Evolutionary conservation across 2,329 filamentous ascomycete species (phyloP).

Genomic region (Trichoderma guizhouense): DNA sequence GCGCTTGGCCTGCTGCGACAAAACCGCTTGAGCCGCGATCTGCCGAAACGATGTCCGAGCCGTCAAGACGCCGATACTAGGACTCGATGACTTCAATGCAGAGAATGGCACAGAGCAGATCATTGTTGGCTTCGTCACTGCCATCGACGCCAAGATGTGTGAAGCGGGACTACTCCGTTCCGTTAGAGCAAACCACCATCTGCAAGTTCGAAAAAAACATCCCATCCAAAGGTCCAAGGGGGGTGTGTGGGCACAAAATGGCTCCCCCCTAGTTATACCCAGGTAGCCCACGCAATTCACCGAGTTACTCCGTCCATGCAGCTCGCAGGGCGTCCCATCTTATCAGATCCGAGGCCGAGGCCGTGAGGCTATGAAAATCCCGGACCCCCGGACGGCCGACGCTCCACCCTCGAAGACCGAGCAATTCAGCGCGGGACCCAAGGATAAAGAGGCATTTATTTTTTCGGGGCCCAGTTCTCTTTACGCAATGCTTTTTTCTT

Average conservation of each 20-base stretch:
- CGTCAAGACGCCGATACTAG: background rate
- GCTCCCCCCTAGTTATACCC: background rate
- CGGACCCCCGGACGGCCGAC: background rate
- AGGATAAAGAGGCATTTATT: background rate
- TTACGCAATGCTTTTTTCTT: background rate
- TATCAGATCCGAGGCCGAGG: slow-evolving; percentile 18
- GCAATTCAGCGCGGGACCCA: background rate
- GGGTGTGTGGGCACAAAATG: background rate
- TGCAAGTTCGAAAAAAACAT: background rate
- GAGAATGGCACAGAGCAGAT: background rate
- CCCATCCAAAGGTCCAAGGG: background rate
- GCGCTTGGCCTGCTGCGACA: background rate
- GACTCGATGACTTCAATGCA: background rate
- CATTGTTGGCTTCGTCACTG: background rate
- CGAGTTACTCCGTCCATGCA: background rate
- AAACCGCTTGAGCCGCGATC: background rate
- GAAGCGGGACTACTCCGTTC: background rate
- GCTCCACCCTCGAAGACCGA: slow-evolving; percentile 22
- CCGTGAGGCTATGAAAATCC: slow-evolving; percentile 6
- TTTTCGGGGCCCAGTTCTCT: background rate
- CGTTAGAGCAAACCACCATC: background rate
- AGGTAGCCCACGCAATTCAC: background rate
- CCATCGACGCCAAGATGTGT: background rate
- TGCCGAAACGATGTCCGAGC: background rate
- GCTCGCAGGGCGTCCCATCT: slow-evolving; percentile 10